Evolutionary conservation across 192 early-diverging fungal species (phyloP).

Genomic region (Podochytrium sp.): DNA sequence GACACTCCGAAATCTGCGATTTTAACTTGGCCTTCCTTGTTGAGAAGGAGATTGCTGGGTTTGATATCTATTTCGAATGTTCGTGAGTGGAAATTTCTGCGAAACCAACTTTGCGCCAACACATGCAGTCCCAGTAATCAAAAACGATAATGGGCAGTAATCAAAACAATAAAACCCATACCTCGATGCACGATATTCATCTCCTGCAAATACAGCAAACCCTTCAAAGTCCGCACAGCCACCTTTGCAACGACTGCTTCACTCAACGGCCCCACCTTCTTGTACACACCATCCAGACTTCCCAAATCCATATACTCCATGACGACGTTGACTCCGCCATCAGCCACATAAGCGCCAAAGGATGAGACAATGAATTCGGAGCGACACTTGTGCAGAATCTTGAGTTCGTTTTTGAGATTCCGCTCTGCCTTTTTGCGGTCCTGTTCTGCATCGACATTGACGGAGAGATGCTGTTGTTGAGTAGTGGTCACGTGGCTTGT

Average conservation of each 20-base stretch:
- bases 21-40: constrained; percentile 87
- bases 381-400: constrained; percentile 86
- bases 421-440: constrained; percentile 58
- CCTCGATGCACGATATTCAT: constrained; percentile 92
- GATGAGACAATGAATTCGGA: constrained; percentile 92
- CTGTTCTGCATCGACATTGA: constrained; percentile 49
- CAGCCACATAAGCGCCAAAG: constrained; percentile 88
- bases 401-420: constrained; percentile 89
- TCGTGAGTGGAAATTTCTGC: background rate
- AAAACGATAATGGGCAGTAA: background rate
- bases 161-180: constrained; percentile 38
- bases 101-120: background rate
- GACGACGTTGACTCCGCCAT: constrained; percentile 85
- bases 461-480: constrained; percentile 7
- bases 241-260: constrained; percentile 89
- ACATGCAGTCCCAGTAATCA: background rate
- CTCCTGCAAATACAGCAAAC: constrained; percentile 88
- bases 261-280: constrained; percentile 77
- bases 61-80: constrained; percentile 80
- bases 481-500: background rate
- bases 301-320: constrained; percentile 98
- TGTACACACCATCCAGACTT: constrained; percentile 89
- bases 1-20: constrained; percentile 97
- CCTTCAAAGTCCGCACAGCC: constrained; percentile 84
- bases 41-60: constrained; percentile 95